phyloP scores from a whole-genome alignment of 148 eudicot genomes.

The Tetragonia tetragonoides region DNA sequence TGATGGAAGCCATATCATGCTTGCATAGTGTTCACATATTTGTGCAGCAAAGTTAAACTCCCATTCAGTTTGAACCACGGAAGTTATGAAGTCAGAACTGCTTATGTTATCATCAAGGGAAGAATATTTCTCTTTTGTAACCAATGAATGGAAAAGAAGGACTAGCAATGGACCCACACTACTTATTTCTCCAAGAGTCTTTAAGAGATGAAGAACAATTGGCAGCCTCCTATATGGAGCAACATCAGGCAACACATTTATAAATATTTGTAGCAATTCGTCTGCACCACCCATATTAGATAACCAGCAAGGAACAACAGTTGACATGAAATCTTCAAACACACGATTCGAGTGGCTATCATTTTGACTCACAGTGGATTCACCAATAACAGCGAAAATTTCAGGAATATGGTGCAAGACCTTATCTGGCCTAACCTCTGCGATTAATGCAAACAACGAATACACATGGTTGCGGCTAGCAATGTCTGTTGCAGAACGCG shows the following conservation, averaged over 20 bases:
- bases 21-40: conserved; percentile 68
- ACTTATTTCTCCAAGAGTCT: conserved; percentile 67
- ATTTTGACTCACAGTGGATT: conserved; percentile 67
- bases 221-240: conserved; percentile 70
- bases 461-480: conserved; percentile 72
- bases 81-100: conserved; percentile 34
- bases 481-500: conserved; percentile 59
- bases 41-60: conserved; percentile 67
- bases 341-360: conserved; percentile 74
- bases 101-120: conserved; percentile 24
- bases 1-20: conserved; percentile 87
- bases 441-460: conserved; percentile 65
- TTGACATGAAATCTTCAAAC: conserved; percentile 74
- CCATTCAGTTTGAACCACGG: conserved; percentile 53
- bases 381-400: conserved; percentile 53
- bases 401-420: conserved; percentile 64
- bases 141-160: conserved; percentile 78
- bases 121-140: conserved; percentile 37
- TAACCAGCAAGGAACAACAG: conserved; percentile 82
- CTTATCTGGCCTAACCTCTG: conserved; percentile 58
- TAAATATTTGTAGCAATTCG: conserved; percentile 76
- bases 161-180: conserved; percentile 71
- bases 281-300: conserved; percentile 44
- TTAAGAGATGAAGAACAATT: conserved; percentile 60
- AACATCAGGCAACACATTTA: conserved; percentile 65